Percentiles rank a stretch among this genome's conserved stretches.
These are phyloP conservation scores for Chlamydomonas schloesseri DNA, from an alignment of 139 green algal species.

Conservation along the genomic window DNA sequence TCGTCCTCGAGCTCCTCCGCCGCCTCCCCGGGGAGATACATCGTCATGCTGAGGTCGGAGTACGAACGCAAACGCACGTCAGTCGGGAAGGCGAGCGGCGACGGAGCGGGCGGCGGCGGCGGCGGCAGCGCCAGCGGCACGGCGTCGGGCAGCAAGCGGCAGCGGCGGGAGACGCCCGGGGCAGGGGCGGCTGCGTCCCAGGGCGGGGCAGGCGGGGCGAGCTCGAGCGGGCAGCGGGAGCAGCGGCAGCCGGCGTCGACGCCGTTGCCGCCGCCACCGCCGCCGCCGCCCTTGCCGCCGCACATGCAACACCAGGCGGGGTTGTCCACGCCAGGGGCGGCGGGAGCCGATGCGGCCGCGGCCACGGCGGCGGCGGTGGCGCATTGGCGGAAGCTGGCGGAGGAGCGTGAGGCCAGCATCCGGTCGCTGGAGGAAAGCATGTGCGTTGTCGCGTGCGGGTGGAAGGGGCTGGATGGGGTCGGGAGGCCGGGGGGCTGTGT, in stretches of 20 bases:
- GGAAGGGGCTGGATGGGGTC: too few species aligned
- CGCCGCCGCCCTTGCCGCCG: not conserved
- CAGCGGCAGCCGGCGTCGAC: not conserved
- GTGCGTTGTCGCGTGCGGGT: not conserved
- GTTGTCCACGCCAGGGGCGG: not conserved
- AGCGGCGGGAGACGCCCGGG: too few species aligned
- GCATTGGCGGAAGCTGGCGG: conserved; percentile 12
- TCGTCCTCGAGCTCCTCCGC: not conserved
- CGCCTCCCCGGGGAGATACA: not conserved
- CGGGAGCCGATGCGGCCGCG: too few species aligned
- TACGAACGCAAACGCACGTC: conserved; percentile 19
- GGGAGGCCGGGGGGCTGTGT: too few species aligned
- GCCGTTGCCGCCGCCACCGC: not conserved
- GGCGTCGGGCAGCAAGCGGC: not conserved
- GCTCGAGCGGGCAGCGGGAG: too few species aligned
- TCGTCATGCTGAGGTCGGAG: not conserved
- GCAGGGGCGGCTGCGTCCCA: too few species aligned
- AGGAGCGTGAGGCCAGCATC: not conserved
- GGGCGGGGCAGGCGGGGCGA: too few species aligned
- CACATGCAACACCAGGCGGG: not conserved
- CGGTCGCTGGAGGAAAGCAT: conserved; percentile 9
- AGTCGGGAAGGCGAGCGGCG: not conserved
- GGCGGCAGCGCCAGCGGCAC: not conserved
- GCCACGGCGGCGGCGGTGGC: too few species aligned
- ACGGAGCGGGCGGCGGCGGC: not conserved